Evolutionary conservation across 306 rosid genomes (phyloP).

Genomic region (Cajanus cajan): DNA sequence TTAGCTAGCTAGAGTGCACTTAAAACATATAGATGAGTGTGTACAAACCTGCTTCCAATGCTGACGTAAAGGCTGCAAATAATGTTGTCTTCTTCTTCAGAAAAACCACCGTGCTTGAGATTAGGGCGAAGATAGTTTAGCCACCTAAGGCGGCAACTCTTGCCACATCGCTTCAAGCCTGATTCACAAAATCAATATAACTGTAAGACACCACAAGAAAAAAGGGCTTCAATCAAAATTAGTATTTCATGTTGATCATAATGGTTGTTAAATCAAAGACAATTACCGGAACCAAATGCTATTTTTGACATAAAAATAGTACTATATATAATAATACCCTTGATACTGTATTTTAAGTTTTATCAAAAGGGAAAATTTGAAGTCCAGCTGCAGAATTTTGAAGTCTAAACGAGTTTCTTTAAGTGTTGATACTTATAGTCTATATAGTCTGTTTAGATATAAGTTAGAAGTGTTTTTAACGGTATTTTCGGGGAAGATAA

Average conservation of each 20-base stretch:
- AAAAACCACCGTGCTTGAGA: conserved; percentile 87
- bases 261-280: neutral
- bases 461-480: no score
- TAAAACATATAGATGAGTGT: neutral
- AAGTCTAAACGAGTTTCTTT: neutral
- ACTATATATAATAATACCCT: no score
- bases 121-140: conserved; percentile 94
- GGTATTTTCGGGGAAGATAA: no score
- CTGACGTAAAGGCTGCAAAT: conserved; percentile 84
- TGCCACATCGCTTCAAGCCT: conserved; percentile 93
- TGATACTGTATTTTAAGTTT: neutral
- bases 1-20: neutral
- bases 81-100: conserved; percentile 88
- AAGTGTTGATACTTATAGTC: no score
- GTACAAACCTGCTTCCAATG: conserved; percentile 87
- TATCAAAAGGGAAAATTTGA: neutral
- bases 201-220: neutral
- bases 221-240: neutral
- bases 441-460: no score
- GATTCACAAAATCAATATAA: conserved; percentile 21
- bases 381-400: neutral
- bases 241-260: neutral
- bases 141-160: conserved; percentile 96
- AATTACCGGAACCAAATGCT: neutral
- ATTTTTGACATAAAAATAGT: neutral